A percentile compares a stretch with the other conserved stretches of the same genome.
These are phyloP conservation scores for Citrus hindsii DNA, from an alignment of 345 rosid genomes.

Conservation along the genomic window DNA sequence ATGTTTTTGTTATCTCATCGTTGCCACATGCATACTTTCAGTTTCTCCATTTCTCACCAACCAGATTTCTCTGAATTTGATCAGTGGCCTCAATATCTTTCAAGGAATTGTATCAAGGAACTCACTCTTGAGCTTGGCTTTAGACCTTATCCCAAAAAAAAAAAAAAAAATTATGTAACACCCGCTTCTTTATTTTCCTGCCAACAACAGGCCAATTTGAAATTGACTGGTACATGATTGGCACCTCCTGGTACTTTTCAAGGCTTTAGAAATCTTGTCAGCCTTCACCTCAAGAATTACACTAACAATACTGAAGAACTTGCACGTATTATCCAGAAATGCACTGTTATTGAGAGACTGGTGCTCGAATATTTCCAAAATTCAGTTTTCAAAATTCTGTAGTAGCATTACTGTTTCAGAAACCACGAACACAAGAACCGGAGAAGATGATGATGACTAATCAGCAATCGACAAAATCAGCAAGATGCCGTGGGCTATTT, in stretches of 20 bases:
- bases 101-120: background rate
- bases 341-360: too few species aligned
- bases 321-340: too few species aligned
- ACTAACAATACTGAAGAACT: background rate
- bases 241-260: background rate
- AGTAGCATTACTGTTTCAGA: background rate
- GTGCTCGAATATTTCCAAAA: too few species aligned
- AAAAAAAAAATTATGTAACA: background rate
- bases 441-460: background rate
- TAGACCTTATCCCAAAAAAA: background rate
- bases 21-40: background rate
- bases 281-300: background rate
- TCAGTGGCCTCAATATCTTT: background rate
- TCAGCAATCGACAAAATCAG: background rate
- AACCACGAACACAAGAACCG: background rate
- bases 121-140: background rate
- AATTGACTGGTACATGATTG: background rate
- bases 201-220: background rate
- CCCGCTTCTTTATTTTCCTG: background rate
- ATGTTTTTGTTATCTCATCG: background rate
- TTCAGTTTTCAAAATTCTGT: background rate
- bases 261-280: background rate
- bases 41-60: background rate
- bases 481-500: background rate
- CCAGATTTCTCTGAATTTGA: background rate